Evolutionary conservation across 73 alveolate genomes (phyloP).

Genomic region (Tetrahymena malaccensis): DNA sequence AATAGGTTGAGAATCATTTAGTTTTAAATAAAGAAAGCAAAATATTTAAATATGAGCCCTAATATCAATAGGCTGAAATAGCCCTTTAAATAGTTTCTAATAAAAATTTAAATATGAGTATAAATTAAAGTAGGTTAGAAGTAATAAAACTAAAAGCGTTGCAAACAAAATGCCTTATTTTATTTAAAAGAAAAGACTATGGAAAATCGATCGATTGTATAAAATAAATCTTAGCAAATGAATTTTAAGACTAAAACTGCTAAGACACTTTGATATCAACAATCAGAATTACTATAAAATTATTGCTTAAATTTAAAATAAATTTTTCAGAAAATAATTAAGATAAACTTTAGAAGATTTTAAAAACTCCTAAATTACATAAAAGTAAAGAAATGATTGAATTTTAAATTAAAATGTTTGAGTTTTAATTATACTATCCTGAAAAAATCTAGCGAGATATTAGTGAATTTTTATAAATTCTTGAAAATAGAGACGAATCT

Average conservation of each 20-base stretch:
- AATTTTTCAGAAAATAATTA: no score
- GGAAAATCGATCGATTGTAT: neutral
- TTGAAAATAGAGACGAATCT: neutral
- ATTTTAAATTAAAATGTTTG: neutral
- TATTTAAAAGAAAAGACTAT: neutral
- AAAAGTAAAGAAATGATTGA: neutral
- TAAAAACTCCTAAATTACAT: neutral
- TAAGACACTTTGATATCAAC: neutral
- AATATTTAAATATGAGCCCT: neutral
- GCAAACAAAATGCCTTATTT: neutral
- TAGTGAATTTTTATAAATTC: no score
- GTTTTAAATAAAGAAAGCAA: neutral
- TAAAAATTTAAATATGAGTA: no score
- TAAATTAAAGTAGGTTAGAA: neutral
- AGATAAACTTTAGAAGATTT: neutral
- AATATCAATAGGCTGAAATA: neutral
- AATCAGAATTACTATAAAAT: no score
- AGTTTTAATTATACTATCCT: neutral
- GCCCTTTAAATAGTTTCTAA: neutral
- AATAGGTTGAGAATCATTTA: neutral
- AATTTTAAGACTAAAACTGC: neutral
- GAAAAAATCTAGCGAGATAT: neutral
- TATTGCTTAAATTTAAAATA: no score
- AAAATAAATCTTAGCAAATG: no score
- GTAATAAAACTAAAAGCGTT: neutral